Percentiles rank a stretch among this genome's conserved stretches.
Evolutionary conservation across 2,329 filamentous ascomycete genomes (phyloP).

Genomic region (Pestalotiopsis sp.): DNA sequence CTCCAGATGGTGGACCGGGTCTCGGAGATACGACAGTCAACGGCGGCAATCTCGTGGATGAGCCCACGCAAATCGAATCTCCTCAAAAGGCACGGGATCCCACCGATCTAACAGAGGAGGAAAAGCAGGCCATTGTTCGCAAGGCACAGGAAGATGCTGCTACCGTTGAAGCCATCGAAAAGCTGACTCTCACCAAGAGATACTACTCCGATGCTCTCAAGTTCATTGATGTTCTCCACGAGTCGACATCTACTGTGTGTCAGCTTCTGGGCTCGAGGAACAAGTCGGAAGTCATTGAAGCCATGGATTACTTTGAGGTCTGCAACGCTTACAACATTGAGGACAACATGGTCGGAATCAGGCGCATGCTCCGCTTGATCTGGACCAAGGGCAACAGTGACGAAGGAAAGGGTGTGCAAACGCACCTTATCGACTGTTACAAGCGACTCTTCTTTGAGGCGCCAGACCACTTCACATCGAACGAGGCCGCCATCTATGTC

Average conservation of each 20-base stretch:
- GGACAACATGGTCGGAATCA: constrained; percentile 87
- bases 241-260: constrained; percentile 77
- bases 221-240: constrained; percentile 90
- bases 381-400: constrained; percentile 99
- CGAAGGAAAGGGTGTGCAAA: constrained; percentile 96
- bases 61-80: constrained; percentile 80
- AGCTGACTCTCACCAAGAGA: constrained; percentile 82
- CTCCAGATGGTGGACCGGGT: constrained; percentile 72
- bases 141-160: constrained; percentile 87
- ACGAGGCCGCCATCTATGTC: constrained; percentile 93
- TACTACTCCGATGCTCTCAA: constrained; percentile 93
- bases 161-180: constrained; percentile 84
- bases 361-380: constrained; percentile 93
- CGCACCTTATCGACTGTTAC: constrained; percentile 96
- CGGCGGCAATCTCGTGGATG: constrained; percentile 75
- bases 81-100: constrained; percentile 59
- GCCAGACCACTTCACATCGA: constrained; percentile 81
- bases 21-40: constrained; percentile 69
- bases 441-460: constrained; percentile 95
- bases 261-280: constrained; percentile 92
- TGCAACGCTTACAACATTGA: constrained; percentile 96
- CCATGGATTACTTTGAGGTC: constrained; percentile 97
- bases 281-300: constrained; percentile 98
- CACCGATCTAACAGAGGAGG: constrained; percentile 73
- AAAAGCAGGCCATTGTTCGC: constrained; percentile 71